These are phyloP conservation scores for Lyophyllum atratum DNA, from an alignment of 768 basidiomycete genomes.

Conservation along the genomic window DNA sequence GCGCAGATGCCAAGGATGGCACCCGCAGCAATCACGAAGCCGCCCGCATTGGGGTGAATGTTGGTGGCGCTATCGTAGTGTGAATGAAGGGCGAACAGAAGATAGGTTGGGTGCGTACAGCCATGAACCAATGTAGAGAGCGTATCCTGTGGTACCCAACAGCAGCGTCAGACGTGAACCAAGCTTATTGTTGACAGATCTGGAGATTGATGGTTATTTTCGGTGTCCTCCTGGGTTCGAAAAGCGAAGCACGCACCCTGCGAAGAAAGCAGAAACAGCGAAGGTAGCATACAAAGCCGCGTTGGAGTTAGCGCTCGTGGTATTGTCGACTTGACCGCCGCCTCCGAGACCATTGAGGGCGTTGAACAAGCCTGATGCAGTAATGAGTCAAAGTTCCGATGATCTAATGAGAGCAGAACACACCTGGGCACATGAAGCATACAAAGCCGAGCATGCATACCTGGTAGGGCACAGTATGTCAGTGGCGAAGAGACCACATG, in stretches of 20 bases:
- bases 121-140: constrained; percentile 72
- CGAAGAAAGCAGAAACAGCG: constrained; percentile 43
- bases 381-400: background rate
- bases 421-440: constrained; percentile 63
- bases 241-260: constrained; percentile 20
- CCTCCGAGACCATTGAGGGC: constrained; percentile 79
- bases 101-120: constrained; percentile 45
- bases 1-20: constrained; percentile 76
- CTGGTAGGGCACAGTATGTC: constrained; percentile 16
- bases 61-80: constrained; percentile 57
- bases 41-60: constrained; percentile 59
- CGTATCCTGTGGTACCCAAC: constrained; percentile 75
- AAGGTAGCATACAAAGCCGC: constrained; percentile 65
- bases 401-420: constrained; percentile 21
- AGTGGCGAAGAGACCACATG: background rate
- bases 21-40: constrained; percentile 75
- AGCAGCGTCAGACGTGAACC: constrained; percentile 74
- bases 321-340: constrained; percentile 70
- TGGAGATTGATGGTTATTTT: constrained; percentile 22
- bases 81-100: background rate
- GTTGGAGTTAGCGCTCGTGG: constrained; percentile 70
- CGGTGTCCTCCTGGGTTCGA: background rate
- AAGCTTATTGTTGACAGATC: constrained; percentile 79
- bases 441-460: constrained; percentile 68
- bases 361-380: constrained; percentile 71